Percentiles rank a stretch among this genome's conserved stretches.
Conservation (phyloP, 2,329 filamentous ascomycete genomes). For the Furcasterigmium furcatum region DNA sequence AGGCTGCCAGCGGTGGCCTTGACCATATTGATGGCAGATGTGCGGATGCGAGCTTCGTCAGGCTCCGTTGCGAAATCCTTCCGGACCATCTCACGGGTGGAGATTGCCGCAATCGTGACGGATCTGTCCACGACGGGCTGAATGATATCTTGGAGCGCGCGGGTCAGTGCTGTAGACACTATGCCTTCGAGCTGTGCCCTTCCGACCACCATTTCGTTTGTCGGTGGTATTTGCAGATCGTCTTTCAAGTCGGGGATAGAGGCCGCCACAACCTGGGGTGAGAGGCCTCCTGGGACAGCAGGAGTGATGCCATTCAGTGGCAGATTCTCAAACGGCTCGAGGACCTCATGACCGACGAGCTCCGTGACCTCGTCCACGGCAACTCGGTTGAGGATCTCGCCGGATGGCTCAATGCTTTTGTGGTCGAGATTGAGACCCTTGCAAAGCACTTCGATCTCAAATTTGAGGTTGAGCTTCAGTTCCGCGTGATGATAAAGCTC, state of each 20-base stretch:
- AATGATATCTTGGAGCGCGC: slow-evolving; percentile 93
- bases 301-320: slow-evolving; percentile 72
- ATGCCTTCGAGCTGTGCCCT: slow-evolving; percentile 68
- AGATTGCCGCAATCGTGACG: slow-evolving; percentile 96
- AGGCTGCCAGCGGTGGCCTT: slow-evolving; percentile 91
- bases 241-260: slow-evolving; percentile 81
- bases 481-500: slow-evolving; percentile 93
- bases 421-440: slow-evolving; percentile 90
- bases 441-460: slow-evolving; percentile 97
- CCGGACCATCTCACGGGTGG: slow-evolving; percentile 89
- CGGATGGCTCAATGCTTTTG: slow-evolving; percentile 84
- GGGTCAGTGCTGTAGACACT: slow-evolving; percentile 80
- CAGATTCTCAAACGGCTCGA: slow-evolving; percentile 82
- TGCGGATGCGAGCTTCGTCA: slow-evolving; percentile 82
- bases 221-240: slow-evolving; percentile 76
- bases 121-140: slow-evolving; percentile 96
- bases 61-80: slow-evolving; percentile 96
- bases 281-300: slow-evolving; percentile 68
- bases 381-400: slow-evolving; percentile 76
- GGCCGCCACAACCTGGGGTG: slow-evolving; percentile 73
- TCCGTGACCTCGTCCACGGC: slow-evolving; percentile 58
- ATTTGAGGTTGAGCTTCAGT: slow-evolving; percentile 94
- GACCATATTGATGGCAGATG: slow-evolving; percentile 88
- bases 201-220: slow-evolving; percentile 75
- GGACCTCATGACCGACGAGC: slow-evolving; percentile 58